Conservation (phyloP, 352 stramenopile genomes). For the Blastocystis sp. region DNA sequence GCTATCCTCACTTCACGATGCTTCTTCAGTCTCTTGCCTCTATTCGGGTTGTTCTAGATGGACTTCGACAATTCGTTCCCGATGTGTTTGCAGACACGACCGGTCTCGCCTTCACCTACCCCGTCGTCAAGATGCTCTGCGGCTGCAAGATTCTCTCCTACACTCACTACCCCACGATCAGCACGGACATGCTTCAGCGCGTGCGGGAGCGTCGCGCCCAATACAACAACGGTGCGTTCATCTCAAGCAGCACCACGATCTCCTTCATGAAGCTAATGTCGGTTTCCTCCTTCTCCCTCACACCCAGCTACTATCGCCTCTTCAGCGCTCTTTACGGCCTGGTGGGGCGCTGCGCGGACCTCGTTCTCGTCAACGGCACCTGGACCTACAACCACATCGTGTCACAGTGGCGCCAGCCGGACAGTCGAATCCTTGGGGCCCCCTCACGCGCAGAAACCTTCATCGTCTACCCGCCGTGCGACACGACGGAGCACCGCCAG, state of each 20-base stretch:
- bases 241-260: slow-evolving; percentile 79
- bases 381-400: slow-evolving; percentile 94
- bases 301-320: slow-evolving; percentile 82
- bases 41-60: slow-evolving; percentile 83
- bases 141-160: slow-evolving; percentile 87
- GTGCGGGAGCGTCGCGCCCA: slow-evolving; percentile 83
- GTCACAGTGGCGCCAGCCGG: slow-evolving; percentile 81
- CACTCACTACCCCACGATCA: slow-evolving; percentile 99
- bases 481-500: slow-evolving; percentile 76
- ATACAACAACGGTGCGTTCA: slow-evolving; percentile 88
- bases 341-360: slow-evolving; percentile 80
- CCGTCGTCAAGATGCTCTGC: slow-evolving; percentile 82
- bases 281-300: not conserved
- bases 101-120: slow-evolving; percentile 92
- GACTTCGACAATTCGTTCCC: slow-evolving; percentile 79
- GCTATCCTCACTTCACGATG: slow-evolving; percentile 87
- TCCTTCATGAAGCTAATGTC: slow-evolving; percentile 89
- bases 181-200: slow-evolving; percentile 92
- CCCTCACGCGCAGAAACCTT: slow-evolving; percentile 29
- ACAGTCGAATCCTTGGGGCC: slow-evolving; percentile 40
- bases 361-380: slow-evolving; percentile 94
- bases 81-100: slow-evolving; percentile 95
- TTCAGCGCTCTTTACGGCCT: slow-evolving; percentile 88
- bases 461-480: slow-evolving; percentile 90
- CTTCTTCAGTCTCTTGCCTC: slow-evolving; percentile 90